These are phyloP conservation scores for Scolecobasidium constrictum DNA, from an alignment of 2,329 filamentous ascomycete species.

Conservation along the genomic window DNA sequence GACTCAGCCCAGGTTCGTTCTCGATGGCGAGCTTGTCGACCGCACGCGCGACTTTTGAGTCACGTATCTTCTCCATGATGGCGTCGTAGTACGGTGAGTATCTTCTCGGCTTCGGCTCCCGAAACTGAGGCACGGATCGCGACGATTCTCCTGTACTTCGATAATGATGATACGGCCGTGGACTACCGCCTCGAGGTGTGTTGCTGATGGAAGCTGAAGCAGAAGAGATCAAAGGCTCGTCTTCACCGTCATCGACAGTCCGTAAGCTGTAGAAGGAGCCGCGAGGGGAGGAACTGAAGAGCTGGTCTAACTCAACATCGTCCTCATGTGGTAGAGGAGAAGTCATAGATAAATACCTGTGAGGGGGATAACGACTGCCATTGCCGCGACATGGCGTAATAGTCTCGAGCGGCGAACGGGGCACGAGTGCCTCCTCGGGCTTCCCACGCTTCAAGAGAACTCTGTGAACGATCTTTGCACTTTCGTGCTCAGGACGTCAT, in stretches of 20 bases:
- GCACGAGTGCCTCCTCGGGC: no score
- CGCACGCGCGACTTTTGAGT: slow-evolving; percentile 26
- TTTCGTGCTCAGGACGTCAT: no score
- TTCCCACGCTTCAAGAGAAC: no score
- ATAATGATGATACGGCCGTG: neutral
- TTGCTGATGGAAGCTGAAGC: neutral
- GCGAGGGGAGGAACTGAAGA: slow-evolving; percentile 5
- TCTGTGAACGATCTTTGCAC: no score
- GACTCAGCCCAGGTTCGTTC: slow-evolving; percentile 64
- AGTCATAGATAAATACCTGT: neutral
- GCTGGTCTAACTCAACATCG: neutral
- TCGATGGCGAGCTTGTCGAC: slow-evolving; percentile 58
- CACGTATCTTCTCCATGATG: slow-evolving; percentile 30
- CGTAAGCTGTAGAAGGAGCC: slow-evolving; percentile 6
- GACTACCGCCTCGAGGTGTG: neutral
- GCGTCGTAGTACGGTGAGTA: no score
- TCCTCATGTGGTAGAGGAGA: neutral
- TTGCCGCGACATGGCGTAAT: neutral
- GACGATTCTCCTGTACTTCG: neutral
- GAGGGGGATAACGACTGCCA: neutral
- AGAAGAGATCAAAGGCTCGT: slow-evolving; percentile 4
- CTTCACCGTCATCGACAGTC: slow-evolving; percentile 1
- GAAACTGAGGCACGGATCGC: no score
- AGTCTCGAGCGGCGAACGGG: no score
- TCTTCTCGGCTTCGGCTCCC: no score